A percentile compares a stretch with the other conserved stretches of the same genome.
Conservation (phyloP, 2,329 filamentous ascomycete genomes). For the Exophiala sp. region DNA sequence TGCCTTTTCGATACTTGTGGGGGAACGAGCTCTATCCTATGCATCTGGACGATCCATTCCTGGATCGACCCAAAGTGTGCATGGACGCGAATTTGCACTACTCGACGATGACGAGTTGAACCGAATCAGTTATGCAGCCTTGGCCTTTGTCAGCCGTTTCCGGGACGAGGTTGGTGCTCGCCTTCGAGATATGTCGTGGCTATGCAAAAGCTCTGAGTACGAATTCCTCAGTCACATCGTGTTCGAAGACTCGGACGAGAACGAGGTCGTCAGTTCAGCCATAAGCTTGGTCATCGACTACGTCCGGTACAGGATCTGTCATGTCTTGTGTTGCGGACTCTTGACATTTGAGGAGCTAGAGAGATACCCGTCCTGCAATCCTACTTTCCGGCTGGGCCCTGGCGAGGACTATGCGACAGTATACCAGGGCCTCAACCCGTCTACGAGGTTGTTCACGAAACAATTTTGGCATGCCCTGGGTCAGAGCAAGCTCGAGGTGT, state of each 20-base stretch:
- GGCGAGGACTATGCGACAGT: background rate
- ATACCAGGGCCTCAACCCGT: constrained; percentile 15
- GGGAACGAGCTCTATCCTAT: constrained; percentile 56
- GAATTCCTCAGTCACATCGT: constrained; percentile 30
- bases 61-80: constrained; percentile 32
- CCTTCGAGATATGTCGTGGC: constrained; percentile 39
- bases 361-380: background rate
- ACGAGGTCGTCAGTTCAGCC: constrained; percentile 23
- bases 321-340: constrained; percentile 21
- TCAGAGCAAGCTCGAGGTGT: constrained; percentile 7
- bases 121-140: constrained; percentile 57
- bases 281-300: constrained; percentile 32
- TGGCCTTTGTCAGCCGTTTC: constrained; percentile 51
- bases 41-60: constrained; percentile 23
- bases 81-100: constrained; percentile 47
- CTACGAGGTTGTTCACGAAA: constrained; percentile 28
- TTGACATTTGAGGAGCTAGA: constrained; percentile 4
- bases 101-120: constrained; percentile 56
- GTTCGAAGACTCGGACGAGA: constrained; percentile 15
- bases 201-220: constrained; percentile 33
- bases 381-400: constrained; percentile 4
- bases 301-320: constrained; percentile 33
- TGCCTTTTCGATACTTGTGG: constrained; percentile 61
- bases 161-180: constrained; percentile 34
- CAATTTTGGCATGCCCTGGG: constrained; percentile 32